Conservation (phyloP, 495 filamentous ascomycete genomes). For the Poronia punctata region DNA sequence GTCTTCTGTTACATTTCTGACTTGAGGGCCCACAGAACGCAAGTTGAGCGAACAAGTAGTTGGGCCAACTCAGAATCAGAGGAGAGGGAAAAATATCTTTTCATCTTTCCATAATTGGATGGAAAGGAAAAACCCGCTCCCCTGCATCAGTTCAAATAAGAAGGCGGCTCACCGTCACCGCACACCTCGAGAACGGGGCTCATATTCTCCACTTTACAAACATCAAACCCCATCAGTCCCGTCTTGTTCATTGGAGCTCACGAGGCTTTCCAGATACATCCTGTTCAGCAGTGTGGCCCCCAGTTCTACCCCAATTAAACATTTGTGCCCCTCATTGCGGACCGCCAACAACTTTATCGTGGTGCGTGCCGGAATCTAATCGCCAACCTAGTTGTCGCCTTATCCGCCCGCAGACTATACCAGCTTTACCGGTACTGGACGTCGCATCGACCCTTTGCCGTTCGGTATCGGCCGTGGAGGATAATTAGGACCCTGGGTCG, state of each 20-base stretch:
- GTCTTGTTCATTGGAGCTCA: slow-evolving; percentile 32
- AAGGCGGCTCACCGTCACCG: slow-evolving; percentile 27
- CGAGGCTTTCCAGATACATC: slow-evolving; percentile 24
- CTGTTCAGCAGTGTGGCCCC: slow-evolving; percentile 24
- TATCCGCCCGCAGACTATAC: slow-evolving; percentile 9
- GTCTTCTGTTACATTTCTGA: slow-evolving; percentile 23
- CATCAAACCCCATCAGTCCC: slow-evolving; percentile 47
- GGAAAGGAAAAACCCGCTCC: slow-evolving; percentile 10
- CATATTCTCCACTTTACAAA: slow-evolving; percentile 30
- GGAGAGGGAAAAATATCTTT: slow-evolving; percentile 6
- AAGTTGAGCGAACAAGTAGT: slow-evolving; percentile 7
- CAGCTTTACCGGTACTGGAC: slow-evolving; percentile 19
- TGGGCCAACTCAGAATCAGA: slow-evolving; percentile 4
- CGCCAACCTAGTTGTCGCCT: slow-evolving; percentile 17
- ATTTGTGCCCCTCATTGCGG: no score
- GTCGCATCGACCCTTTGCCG: slow-evolving; percentile 16
- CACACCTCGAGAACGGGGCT: slow-evolving; percentile 30
- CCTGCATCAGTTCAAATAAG: slow-evolving; percentile 26
- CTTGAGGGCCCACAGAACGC: slow-evolving; percentile 9
- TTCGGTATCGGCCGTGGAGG: slow-evolving; percentile 29
- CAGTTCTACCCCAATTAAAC: slow-evolving; percentile 30
- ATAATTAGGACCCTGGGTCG: slow-evolving; percentile 17
- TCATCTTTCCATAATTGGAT: slow-evolving; percentile 12
- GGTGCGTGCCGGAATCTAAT: no score
- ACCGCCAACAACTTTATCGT: no score